Evolutionary conservation across 2,329 filamentous ascomycete species (phyloP), one percentile per base, ranked within the genome.

Genomic region (Penicillium olsonii): DNA sequence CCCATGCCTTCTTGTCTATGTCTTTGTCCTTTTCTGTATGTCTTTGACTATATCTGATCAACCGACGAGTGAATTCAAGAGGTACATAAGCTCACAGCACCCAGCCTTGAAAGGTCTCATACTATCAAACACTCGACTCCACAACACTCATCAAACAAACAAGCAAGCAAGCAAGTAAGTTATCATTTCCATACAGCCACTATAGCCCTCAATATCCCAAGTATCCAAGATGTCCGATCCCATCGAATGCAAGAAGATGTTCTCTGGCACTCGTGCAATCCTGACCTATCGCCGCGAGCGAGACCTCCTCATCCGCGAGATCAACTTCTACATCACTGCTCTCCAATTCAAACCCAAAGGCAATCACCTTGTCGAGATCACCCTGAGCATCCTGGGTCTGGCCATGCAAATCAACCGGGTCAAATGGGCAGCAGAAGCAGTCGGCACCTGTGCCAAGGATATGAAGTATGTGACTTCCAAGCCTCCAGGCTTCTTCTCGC

Each of bases 241-340:
- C n/a, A n/a, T n/a, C 22, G 15, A 19, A 17, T 11, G 14, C 7
- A 17, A 5, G 5, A 17, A 12, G 2, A 8, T 37, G 12, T 29
- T 48, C 18, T 29, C 14, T n/a, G 39, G 39, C 34, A 31, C 31
- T 37, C 38, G 39, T 5, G 45, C 45, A 4, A 48, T 48, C n/a
- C 12, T 43, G 7, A 29, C 14, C n/a, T 48, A 43, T n/a, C 33
- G 24, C 5, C 34, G 19, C 9, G 45, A 37, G 31, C 39, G 39
- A 1, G 39, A 22, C 27, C 20, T 37, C 18, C 45, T 48, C 2
- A 9, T 37, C 3, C 4, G 17, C 5, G 26, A 37, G 14, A 27
- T 48, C n/a, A 24, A 18, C 6, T 14, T 7, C 14, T 31, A 24
- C 5, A 37, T 42, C 17, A 4, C 1, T n/a, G 37, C 4, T 18